Evolutionary conservation across 78 protist species (phyloP), one percentile per base, ranked within the genome.

Genomic region (Cavenderia fasciculata): DNA sequence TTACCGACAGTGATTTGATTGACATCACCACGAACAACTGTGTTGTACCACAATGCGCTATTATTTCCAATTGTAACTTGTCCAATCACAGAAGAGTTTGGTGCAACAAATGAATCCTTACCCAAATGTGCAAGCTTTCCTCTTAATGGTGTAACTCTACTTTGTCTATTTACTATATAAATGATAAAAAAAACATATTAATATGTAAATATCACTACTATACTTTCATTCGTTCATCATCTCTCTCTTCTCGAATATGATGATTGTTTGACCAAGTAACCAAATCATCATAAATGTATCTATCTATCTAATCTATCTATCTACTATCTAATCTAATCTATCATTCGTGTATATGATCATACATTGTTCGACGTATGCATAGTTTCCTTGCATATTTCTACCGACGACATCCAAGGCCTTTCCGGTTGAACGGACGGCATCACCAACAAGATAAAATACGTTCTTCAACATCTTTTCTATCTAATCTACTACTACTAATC

Each of bases 51-150:
- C 14, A 82, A 23, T 57, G 70, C 31, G 6, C 78, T 36, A 16
- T 82, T 33, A 18, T 65, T 47, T 36, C 89, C 89, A 82, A 82
- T 51, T 19, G 41, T n/a, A 41, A 82, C 89, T 56, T 82, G 52
- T 36, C 89, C 89, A 82, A 82, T 82, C 19, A 82, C 71, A 66
- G 74, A 34, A 29, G 89, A 70, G 31, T 68, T 82, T 65, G 89
- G 89, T 66, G 89, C 89, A 56, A 82, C 36, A 33, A 82, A 82
- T 68, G 77, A 51, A 4, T 34, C 23, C 56, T 41, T 54, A 54
- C 89, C 89, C 27, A 82, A 23, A 31, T 21, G 14, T 54, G 89
- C 76, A 0, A 59, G 16, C 46, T 52, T 68, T 14, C 47, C 78
- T 8, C 46, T 12, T 18, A 82, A 68, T 51, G 68, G 56, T 19